phyloP scores from a whole-genome alignment of 2,329 filamentous ascomycete genomes.

The Botrytis medusae region DNA sequence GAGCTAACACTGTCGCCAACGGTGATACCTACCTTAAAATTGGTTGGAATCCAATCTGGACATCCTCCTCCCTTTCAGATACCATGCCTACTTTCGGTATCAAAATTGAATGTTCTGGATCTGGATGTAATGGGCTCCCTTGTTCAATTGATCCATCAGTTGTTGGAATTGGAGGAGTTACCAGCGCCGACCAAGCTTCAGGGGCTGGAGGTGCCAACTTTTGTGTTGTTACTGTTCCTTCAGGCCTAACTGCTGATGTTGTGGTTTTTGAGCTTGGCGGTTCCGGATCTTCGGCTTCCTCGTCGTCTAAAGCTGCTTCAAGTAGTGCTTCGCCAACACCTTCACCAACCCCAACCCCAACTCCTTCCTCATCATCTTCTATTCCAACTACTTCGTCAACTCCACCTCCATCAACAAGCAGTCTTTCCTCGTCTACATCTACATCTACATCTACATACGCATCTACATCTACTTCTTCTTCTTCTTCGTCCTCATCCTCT shows the following conservation, averaged over 20 bases:
- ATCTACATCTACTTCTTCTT: slow-evolving; percentile 25
- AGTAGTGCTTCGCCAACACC: slow-evolving; percentile 22
- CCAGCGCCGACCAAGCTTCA: slow-evolving; percentile 51
- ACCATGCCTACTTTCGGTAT: slow-evolving; percentile 65
- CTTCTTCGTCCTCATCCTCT: slow-evolving; percentile 21
- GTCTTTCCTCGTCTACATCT: slow-evolving; percentile 18
- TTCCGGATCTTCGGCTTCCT: slow-evolving; percentile 27
- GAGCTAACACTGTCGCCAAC: slow-evolving; percentile 64
- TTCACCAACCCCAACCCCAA: slow-evolving; percentile 34
- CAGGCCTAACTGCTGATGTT: slow-evolving; percentile 65
- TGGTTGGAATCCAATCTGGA: slow-evolving; percentile 75
- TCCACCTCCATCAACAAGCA: slow-evolving; percentile 26
- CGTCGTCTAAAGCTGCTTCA: slow-evolving; percentile 22
- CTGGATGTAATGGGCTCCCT: slow-evolving; percentile 69
- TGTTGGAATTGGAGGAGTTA: slow-evolving; percentile 57
- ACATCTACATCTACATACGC: slow-evolving; percentile 28
- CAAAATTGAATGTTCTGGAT: slow-evolving; percentile 66
- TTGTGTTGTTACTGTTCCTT: slow-evolving; percentile 74
- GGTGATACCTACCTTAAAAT: slow-evolving; percentile 74
- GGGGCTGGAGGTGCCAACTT: slow-evolving; percentile 70
- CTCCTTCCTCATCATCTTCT: slow-evolving; percentile 27
- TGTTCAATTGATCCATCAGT: slow-evolving; percentile 67
- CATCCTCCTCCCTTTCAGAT: slow-evolving; percentile 52
- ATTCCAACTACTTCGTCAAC: slow-evolving; percentile 26
- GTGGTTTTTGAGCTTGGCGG: slow-evolving; percentile 54